Evolutionary conservation across 2,329 filamentous ascomycete genomes (phyloP), one percentile per base, ranked within the genome.

Genomic region (Didymella exigua): DNA sequence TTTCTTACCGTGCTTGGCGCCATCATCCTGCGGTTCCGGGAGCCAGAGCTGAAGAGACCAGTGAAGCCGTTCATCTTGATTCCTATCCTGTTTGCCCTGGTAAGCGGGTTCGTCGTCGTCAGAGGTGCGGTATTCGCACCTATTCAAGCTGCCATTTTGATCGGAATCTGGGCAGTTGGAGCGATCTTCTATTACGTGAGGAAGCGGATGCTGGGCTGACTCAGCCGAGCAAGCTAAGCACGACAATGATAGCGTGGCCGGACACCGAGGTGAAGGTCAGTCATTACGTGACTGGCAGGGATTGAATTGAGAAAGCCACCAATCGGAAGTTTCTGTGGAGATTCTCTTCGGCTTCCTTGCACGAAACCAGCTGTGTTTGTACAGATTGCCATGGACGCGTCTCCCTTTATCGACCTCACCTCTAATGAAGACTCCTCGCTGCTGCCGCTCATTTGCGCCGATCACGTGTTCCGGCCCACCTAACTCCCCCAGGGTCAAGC

Each of bases 1-100:
- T 86, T 87, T 68, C 75, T 88, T 10, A 84, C 85, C 0, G 84
- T 87, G 0, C 65, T 86, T 0, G 86, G 85, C 0, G 84, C 82
- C 1, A 78, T 87, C 5, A 74, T 87, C 7, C 68, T 88, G 40
- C 79, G 86, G 2, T 80, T 79, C 55, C 78, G 81, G 0, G 84
- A 87, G 66, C 85, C 85, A 0, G 70, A 70, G 0, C 72, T 88
- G 2, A 61, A 75, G 0, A 73, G 85, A 1, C 85, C 85, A 0
- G 87, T 87, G 58, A 84, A 83, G 69, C 82, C 85, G 0, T 73
- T 78, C n/a, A 68, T 86, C 0, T 26, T 81, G 2, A 76, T 86
- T 8, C 85, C 85, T 0, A 46, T 80, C 0, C 52, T 82, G 0
- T 88, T 88, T 56, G 78, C 81, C 0, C 24, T 84, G 0, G 85